These are phyloP conservation scores for Diaporthe nobilis DNA, from an alignment of 2,329 filamentous ascomycete species.

Conservation along the genomic window DNA sequence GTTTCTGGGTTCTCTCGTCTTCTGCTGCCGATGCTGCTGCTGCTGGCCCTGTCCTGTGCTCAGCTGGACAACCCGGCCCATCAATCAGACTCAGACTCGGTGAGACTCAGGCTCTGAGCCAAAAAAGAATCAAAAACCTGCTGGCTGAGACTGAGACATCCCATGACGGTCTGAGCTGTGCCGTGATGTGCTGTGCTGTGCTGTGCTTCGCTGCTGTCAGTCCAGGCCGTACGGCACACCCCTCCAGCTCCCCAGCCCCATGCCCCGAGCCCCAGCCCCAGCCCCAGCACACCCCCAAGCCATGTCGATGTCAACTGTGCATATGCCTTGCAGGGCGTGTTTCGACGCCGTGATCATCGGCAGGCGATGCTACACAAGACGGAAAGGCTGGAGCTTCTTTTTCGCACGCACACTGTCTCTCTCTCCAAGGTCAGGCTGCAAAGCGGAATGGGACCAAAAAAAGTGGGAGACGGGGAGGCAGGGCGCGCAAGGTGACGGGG, in stretches of 20 bases:
- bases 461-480: neutral
- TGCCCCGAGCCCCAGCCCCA: neutral
- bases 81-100: constrained; percentile 15
- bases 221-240: constrained; percentile 7
- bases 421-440: constrained; percentile 34
- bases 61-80: constrained; percentile 32
- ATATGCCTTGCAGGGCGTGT: constrained; percentile 25
- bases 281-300: neutral
- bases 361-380: constrained; percentile 34
- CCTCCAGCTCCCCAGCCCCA: neutral
- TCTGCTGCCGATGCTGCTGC: neutral
- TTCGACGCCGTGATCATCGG: constrained; percentile 29
- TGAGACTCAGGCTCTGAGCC: constrained; percentile 11
- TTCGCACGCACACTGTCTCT: neutral
- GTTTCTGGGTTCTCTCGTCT: constrained; percentile 9
- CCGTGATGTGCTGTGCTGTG: neutral
- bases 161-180: constrained; percentile 3
- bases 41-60: neutral
- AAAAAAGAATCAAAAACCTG: neutral
- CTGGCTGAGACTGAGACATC: constrained; percentile 31
- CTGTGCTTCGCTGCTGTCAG: too few relatives aligned
- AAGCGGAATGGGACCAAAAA: constrained; percentile 23
- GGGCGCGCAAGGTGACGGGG: neutral
- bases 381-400: constrained; percentile 30
- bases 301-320: constrained; percentile 18